Conservation (phyloP, 306 rosid genomes). For the Albizia julibrissin region DNA sequence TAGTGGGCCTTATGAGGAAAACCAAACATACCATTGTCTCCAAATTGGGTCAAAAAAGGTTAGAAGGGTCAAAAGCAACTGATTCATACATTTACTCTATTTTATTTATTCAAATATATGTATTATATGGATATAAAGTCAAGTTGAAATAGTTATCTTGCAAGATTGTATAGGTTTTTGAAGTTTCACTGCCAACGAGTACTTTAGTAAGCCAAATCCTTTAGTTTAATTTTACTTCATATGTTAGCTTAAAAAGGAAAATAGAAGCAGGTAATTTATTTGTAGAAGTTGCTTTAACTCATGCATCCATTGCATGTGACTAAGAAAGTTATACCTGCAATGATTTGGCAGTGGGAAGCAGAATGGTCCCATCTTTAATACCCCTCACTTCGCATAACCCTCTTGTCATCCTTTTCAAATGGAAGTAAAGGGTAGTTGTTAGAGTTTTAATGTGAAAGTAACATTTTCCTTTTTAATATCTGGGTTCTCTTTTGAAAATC, state of each 20-base stretch:
- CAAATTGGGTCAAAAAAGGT: not conserved
- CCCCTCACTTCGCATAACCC: not conserved
- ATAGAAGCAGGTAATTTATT: not conserved
- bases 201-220: too few relatives aligned
- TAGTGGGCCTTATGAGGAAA: not conserved
- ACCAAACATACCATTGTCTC: not conserved
- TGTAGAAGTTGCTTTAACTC: constrained; percentile 18
- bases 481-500: constrained; percentile 3
- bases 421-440: not conserved
- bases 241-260: constrained; percentile 8
- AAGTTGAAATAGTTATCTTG: not conserved
- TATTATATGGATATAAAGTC: not conserved
- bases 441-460: constrained; percentile 27
- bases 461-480: not conserved
- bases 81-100: not conserved
- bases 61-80: not conserved
- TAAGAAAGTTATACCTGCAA: constrained; percentile 20
- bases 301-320: constrained; percentile 18
- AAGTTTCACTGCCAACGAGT: not conserved
- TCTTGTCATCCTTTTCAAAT: not conserved
- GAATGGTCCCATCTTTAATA: not conserved
- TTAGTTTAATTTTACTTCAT: not conserved
- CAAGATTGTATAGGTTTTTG: not conserved
- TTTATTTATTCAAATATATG: not conserved
- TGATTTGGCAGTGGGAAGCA: not conserved